phyloP scores from a whole-genome alignment of 768 basidiomycete species.

The Lanmaoa pseudosensibilis region DNA sequence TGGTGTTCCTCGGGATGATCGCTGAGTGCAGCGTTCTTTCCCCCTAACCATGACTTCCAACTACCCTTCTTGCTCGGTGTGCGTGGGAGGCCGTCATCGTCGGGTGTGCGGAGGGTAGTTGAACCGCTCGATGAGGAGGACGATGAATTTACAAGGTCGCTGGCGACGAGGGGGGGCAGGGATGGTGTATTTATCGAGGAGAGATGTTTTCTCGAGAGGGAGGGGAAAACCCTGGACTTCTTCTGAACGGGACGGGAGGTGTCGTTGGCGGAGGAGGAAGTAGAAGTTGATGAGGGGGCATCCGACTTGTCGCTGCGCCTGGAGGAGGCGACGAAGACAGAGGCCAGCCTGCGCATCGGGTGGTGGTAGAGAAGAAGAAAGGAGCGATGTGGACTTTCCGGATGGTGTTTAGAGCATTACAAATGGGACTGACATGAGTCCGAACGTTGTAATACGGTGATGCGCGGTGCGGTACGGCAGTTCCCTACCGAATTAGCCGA shows the following conservation, averaged over 20 bases:
- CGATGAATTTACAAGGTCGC: constrained; percentile 47
- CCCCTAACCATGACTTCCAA: constrained; percentile 59
- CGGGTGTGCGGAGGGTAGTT: constrained; percentile 54
- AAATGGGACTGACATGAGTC: constrained; percentile 32
- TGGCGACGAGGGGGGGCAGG: constrained; percentile 23
- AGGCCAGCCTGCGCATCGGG: constrained; percentile 64
- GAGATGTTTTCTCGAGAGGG: constrained; percentile 31
- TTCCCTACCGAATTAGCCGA: constrained; percentile 23
- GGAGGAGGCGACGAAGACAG: constrained; percentile 51
- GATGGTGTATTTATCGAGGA: constrained; percentile 16
- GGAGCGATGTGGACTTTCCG: constrained; percentile 17
- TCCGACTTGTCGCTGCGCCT: constrained; percentile 35
- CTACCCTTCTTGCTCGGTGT: constrained; percentile 43
- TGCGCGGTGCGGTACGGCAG: constrained; percentile 10
- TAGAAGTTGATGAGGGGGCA: constrained; percentile 2
- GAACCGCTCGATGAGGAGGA: constrained; percentile 65
- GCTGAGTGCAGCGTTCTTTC: constrained; percentile 33
- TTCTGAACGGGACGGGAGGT: constrained; percentile 21
- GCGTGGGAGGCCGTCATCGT: constrained; percentile 48
- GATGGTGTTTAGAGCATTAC: constrained; percentile 34
- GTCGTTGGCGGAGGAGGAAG: constrained; percentile 21
- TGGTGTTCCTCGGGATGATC: constrained; percentile 29
- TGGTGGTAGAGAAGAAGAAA: constrained; percentile 25
- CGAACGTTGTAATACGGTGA: neutral
- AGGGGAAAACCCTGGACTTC: constrained; percentile 23